A percentile compares a stretch with the other conserved stretches of the same genome.
Evolutionary conservation across 2,329 filamentous ascomycete species (phyloP).

Genomic region (Nigrospora osmanthi): DNA sequence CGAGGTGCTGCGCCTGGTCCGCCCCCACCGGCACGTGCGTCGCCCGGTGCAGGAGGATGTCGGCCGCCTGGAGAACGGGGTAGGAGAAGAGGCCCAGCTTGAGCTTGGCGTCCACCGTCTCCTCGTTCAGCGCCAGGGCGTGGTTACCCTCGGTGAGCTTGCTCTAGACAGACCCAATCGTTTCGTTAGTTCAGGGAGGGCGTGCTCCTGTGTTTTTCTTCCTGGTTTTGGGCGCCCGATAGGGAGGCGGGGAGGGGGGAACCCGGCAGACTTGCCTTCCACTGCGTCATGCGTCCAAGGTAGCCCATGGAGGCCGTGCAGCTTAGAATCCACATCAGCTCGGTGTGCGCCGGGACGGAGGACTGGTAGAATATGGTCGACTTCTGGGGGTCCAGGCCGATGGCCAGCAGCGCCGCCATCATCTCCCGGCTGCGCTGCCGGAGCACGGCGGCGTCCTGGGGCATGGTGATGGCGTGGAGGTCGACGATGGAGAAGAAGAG

Average conservation of each 20-base stretch:
- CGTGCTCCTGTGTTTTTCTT: neutral
- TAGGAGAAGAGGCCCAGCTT: conserved; percentile 94
- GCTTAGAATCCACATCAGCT: conserved; percentile 95
- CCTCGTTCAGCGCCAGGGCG: conserved; percentile 48
- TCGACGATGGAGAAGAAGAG: conserved; percentile 87
- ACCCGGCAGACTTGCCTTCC: conserved; percentile 60
- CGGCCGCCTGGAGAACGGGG: conserved; percentile 89
- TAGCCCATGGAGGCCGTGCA: conserved; percentile 90
- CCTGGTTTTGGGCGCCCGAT: neutral
- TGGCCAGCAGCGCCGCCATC: conserved; percentile 72
- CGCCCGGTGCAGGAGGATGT: conserved; percentile 83
- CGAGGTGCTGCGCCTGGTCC: conserved; percentile 88
- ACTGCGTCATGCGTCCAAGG: conserved; percentile 97
- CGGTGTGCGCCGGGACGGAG: conserved; percentile 67
- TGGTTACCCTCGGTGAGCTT: conserved; percentile 61
- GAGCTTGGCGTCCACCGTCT: conserved; percentile 44
- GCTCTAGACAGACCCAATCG: conserved; percentile 38
- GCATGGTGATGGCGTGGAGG: conserved; percentile 82
- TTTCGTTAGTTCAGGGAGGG: too few relatives aligned
- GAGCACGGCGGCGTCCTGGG: conserved; percentile 56
- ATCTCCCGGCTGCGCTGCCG: conserved; percentile 62
- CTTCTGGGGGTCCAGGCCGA: conserved; percentile 72
- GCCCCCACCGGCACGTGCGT: conserved; percentile 97
- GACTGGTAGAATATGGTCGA: conserved; percentile 80
- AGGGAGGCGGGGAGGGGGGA: too few relatives aligned